Evolutionary conservation across 495 filamentous ascomycete genomes (phyloP).

Genomic region (Oidiodendron maius): DNA sequence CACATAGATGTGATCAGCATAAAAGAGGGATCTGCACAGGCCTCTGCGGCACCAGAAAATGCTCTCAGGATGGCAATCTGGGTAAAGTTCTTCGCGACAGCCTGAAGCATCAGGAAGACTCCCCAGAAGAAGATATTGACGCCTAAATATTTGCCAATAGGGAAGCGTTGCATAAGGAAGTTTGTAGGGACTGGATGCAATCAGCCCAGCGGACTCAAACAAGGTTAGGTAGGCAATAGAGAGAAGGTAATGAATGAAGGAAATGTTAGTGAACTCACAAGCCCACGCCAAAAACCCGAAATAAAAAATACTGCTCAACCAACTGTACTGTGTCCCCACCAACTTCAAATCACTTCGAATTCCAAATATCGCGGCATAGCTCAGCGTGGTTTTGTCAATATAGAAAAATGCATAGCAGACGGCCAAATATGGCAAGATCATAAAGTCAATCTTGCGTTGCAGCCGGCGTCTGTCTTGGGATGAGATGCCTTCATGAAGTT

Average conservation of each 20-base stretch:
- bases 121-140: slow-evolving; percentile 1
- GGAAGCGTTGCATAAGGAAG: slow-evolving; percentile 51
- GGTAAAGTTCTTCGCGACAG: slow-evolving; percentile 29
- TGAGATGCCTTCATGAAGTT: slow-evolving; percentile 21
- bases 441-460: slow-evolving; percentile 16
- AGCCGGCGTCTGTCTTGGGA: slow-evolving; percentile 36
- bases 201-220: too few relatives aligned
- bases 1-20: slow-evolving; percentile 42
- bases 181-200: too few relatives aligned
- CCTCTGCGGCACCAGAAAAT: slow-evolving; percentile 48
- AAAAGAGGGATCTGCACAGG: slow-evolving; percentile 34
- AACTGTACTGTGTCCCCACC: slow-evolving; percentile 49
- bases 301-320: background rate
- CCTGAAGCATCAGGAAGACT: background rate
- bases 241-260: too few relatives aligned
- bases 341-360: slow-evolving; percentile 43
- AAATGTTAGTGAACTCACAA: too few relatives aligned
- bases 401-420: slow-evolving; percentile 3
- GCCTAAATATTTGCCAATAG: slow-evolving; percentile 32
- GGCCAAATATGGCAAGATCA: background rate
- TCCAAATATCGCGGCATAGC: slow-evolving; percentile 35
- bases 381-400: slow-evolving; percentile 5
- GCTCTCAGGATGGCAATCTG: slow-evolving; percentile 44
- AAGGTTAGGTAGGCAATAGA: too few relatives aligned
- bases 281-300: too few relatives aligned